phyloP scores from a whole-genome alignment of 345 rosid genomes.

The Syzygium jambos region DNA sequence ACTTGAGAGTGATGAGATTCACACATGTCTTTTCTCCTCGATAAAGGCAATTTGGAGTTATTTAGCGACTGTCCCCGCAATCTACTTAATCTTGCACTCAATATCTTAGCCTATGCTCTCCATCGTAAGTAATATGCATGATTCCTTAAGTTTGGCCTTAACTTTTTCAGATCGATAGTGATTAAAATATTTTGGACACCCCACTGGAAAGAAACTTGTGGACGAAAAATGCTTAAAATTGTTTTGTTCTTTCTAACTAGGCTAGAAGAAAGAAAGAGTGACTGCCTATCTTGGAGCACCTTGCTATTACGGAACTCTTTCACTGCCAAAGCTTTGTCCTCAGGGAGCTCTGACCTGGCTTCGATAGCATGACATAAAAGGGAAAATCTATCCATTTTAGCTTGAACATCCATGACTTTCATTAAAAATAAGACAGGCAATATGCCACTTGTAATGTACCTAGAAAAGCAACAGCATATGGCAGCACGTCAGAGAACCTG shows the following conservation, averaged over 20 bases:
- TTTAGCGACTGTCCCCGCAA: neutral
- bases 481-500: neutral
- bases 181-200: neutral
- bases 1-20: neutral
- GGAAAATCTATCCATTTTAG: neutral
- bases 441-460: neutral
- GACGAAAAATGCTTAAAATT: neutral
- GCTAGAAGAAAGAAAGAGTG: neutral
- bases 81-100: neutral
- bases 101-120: neutral
- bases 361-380: neutral
- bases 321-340: neutral
- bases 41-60: neutral
- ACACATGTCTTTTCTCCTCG: neutral
- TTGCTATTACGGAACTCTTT: neutral
- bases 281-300: neutral
- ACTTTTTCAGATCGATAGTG: neutral
- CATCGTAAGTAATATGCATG: neutral
- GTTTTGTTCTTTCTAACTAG: neutral
- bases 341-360: neutral
- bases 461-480: neutral
- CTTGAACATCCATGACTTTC: neutral
- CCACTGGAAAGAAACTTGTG: neutral
- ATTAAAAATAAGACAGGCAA: neutral
- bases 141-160: neutral